Conservation (phyloP, 768 basidiomycete genomes). For the Lactifluus hygrophoroides region DNA sequence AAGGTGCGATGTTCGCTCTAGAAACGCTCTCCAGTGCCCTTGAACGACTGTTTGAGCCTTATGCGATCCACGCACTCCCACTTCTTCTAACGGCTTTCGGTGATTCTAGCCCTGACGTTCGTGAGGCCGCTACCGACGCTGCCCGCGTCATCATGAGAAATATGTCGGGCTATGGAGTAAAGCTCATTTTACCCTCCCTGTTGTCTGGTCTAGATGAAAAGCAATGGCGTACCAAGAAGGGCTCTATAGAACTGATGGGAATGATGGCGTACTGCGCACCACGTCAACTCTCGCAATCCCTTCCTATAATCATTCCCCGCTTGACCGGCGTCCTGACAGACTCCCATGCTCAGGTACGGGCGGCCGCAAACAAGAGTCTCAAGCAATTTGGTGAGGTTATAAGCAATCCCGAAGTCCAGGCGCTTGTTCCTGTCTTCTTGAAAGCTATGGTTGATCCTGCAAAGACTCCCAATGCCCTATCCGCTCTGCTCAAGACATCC, state of each 20-base stretch:
- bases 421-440: conserved; percentile 78
- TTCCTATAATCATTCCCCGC: conserved; percentile 95
- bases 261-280: conserved; percentile 99
- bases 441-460: conserved; percentile 94
- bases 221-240: conserved; percentile 97
- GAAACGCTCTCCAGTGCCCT: conserved; percentile 84
- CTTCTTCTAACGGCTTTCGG: conserved; percentile 80
- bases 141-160: conserved; percentile 92
- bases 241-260: conserved; percentile 92
- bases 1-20: conserved; percentile 92
- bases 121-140: conserved; percentile 89
- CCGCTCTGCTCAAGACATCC: conserved; percentile 84
- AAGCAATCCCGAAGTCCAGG: conserved; percentile 93
- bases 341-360: conserved; percentile 92
- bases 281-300: conserved; percentile 83
- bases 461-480: conserved; percentile 78
- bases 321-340: conserved; percentile 92
- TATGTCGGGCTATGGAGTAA: conserved; percentile 91
- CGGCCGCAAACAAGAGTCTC: conserved; percentile 88
- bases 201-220: conserved; percentile 92
- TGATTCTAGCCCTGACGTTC: conserved; percentile 76
- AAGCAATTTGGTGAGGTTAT: conserved; percentile 99
- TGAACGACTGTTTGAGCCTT: conserved; percentile 89
- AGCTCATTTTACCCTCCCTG: conserved; percentile 85
- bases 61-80: conserved; percentile 77